Evolutionary conservation across 179 eudicot species (phyloP).

Genomic region (Dionaea muscipula): DNA sequence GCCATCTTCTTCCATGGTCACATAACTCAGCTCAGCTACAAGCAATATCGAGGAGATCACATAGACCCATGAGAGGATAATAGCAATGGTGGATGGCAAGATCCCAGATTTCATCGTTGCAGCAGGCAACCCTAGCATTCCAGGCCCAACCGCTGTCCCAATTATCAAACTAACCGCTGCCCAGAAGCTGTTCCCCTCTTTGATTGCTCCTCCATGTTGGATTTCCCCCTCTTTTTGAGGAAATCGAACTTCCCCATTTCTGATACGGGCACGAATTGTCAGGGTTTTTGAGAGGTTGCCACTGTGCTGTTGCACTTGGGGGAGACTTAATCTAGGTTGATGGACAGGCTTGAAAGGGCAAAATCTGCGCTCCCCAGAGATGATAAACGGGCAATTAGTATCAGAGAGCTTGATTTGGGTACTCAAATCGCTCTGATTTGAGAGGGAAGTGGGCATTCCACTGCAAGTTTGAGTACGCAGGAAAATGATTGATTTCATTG

Average conservation of each 20-base stretch:
- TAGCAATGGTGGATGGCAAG: conserved; percentile 49
- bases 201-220: neutral
- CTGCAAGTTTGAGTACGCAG: no score
- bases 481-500: no score
- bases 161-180: conserved; percentile 58
- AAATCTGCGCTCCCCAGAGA: neutral
- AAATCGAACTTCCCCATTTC: neutral
- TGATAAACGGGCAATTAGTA: neutral
- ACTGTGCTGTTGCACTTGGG: neutral
- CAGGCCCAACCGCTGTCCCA: conserved; percentile 70
- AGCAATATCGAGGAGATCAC: conserved; percentile 59
- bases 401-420: neutral
- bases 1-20: conserved; percentile 45
- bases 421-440: no score
- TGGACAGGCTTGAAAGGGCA: neutral
- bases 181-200: conserved; percentile 45
- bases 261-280: neutral
- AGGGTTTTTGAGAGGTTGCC: neutral
- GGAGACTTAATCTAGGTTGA: neutral
- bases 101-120: conserved; percentile 58
- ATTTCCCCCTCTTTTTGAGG: neutral
- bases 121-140: conserved; percentile 67
- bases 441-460: no score
- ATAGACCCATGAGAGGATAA: conserved; percentile 57
- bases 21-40: conserved; percentile 65